A percentile compares a stretch with the other conserved stretches of the same genome.
Evolutionary conservation across 2,329 filamentous ascomycete species (phyloP).

Genomic region (Lecanoromycetidae sp.): DNA sequence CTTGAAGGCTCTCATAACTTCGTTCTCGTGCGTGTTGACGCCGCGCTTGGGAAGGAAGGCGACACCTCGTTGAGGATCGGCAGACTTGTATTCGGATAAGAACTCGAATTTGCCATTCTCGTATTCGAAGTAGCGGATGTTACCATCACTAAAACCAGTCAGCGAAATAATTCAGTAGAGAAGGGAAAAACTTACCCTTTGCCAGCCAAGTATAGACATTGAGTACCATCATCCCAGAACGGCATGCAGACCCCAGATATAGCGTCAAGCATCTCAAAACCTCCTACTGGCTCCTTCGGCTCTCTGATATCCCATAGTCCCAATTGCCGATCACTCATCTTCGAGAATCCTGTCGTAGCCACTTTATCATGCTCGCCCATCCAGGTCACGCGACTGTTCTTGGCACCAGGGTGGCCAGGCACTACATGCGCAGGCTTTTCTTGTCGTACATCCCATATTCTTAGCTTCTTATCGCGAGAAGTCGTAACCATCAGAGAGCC

Average conservation of each 20-base stretch:
- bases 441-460: conserved; percentile 94
- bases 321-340: conserved; percentile 95
- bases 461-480: conserved; percentile 93
- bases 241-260: conserved; percentile 98
- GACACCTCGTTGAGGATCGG: conserved; percentile 84
- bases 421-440: conserved; percentile 77
- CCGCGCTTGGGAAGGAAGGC: conserved; percentile 91
- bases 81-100: conserved; percentile 93
- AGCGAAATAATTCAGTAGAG: neutral
- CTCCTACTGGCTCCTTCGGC: conserved; percentile 67
- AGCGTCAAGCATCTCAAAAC: conserved; percentile 81
- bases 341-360: conserved; percentile 92
- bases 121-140: conserved; percentile 98
- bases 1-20: conserved; percentile 92
- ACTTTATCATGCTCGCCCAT: conserved; percentile 93
- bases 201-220: conserved; percentile 89
- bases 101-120: conserved; percentile 98
- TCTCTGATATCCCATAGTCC: conserved; percentile 88
- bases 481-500: conserved; percentile 82
- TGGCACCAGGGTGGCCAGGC: conserved; percentile 77
- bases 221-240: conserved; percentile 97
- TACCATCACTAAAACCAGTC: conserved; percentile 59
- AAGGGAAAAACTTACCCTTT: conserved; percentile 59
- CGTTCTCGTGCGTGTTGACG: conserved; percentile 93
- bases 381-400: conserved; percentile 96